phyloP scores from a whole-genome alignment of 2,329 filamentous ascomycete genomes.

The Neocatenulostroma microsporum region DNA sequence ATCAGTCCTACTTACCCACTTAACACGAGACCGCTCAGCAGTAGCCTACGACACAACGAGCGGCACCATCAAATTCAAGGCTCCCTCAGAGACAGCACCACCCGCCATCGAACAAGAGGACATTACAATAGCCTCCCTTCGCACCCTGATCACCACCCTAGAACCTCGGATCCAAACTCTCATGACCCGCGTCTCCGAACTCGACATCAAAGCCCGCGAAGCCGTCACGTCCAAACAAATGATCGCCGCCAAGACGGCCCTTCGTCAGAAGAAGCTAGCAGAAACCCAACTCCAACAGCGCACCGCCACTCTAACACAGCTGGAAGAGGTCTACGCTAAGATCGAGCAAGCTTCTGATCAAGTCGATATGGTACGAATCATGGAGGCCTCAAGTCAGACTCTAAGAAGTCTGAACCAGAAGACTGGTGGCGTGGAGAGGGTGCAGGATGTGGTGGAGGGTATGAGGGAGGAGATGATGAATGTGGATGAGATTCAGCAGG shows the following conservation, averaged over 20 bases:
- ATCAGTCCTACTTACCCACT: slow-evolving; percentile 39
- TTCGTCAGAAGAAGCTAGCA: slow-evolving; percentile 74
- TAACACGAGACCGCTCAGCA: slow-evolving; percentile 45
- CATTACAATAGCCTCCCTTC: slow-evolving; percentile 69
- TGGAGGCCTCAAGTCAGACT: slow-evolving; percentile 68
- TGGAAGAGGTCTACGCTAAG: slow-evolving; percentile 74
- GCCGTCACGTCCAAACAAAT: slow-evolving; percentile 68
- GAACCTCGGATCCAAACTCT: slow-evolving; percentile 60
- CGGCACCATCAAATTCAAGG: slow-evolving; percentile 65
- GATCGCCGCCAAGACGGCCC: slow-evolving; percentile 64
- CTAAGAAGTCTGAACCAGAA: slow-evolving; percentile 66
- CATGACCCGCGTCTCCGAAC: slow-evolving; percentile 43
- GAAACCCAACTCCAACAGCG: slow-evolving; percentile 66
- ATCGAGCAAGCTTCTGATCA: slow-evolving; percentile 83
- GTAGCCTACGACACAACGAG: slow-evolving; percentile 22
- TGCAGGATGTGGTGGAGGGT: slow-evolving; percentile 67
- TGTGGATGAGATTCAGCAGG: slow-evolving; percentile 71
- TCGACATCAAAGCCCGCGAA: slow-evolving; percentile 53
- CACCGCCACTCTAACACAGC: slow-evolving; percentile 64
- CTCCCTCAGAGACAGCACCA: slow-evolving; percentile 38
- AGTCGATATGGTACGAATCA: slow-evolving; percentile 71
- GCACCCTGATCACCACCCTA: slow-evolving; percentile 62
- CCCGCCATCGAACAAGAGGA: slow-evolving; percentile 66
- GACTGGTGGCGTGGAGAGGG: slow-evolving; percentile 66
- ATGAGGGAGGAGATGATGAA: slow-evolving; percentile 71